A percentile compares a stretch with the other conserved stretches of the same genome.
Conservation (phyloP, 2,329 filamentous ascomycete species). For the Endocalyx cinctus region DNA sequence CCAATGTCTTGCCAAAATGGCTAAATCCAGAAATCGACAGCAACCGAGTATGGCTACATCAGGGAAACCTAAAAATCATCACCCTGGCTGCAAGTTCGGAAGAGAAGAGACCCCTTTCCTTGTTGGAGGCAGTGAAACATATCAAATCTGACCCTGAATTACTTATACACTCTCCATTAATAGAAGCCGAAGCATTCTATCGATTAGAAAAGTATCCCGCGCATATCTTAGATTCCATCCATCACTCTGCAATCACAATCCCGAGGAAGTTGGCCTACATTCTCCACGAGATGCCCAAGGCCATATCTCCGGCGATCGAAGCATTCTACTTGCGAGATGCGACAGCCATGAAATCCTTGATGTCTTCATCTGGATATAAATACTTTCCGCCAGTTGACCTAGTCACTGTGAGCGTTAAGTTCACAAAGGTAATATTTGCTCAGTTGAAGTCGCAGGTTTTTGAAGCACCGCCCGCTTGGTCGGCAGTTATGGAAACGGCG, state of each 20-base stretch:
- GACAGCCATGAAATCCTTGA: slow-evolving; percentile 64
- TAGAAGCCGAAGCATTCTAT: slow-evolving; percentile 90
- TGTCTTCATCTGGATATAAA: slow-evolving; percentile 49
- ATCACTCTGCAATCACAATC: slow-evolving; percentile 67
- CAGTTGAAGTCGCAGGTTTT: slow-evolving; percentile 87
- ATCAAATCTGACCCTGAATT: slow-evolving; percentile 52
- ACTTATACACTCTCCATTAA: slow-evolving; percentile 65
- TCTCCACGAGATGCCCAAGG: slow-evolving; percentile 67
- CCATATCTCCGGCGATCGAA: slow-evolving; percentile 80
- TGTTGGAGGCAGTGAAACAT: slow-evolving; percentile 59
- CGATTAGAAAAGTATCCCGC: slow-evolving; percentile 77
- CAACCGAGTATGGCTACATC: slow-evolving; percentile 85
- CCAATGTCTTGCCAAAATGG: slow-evolving; percentile 83
- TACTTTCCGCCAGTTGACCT: slow-evolving; percentile 73
- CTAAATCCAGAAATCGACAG: slow-evolving; percentile 84
- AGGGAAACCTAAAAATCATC: slow-evolving; percentile 71
- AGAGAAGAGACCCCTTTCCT: slow-evolving; percentile 43
- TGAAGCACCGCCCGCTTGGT: slow-evolving; percentile 54
- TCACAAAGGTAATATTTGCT: slow-evolving; percentile 86
- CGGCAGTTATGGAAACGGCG: slow-evolving; percentile 26
- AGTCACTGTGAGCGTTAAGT: slow-evolving; percentile 71
- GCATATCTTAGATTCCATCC: slow-evolving; percentile 70
- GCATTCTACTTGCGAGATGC: slow-evolving; percentile 90
- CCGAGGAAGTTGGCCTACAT: slow-evolving; percentile 80
- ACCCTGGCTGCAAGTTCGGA: slow-evolving; percentile 41